These are phyloP conservation scores for Penicillium salamii DNA, from an alignment of 495 filamentous ascomycete species.

Conservation along the genomic window DNA sequence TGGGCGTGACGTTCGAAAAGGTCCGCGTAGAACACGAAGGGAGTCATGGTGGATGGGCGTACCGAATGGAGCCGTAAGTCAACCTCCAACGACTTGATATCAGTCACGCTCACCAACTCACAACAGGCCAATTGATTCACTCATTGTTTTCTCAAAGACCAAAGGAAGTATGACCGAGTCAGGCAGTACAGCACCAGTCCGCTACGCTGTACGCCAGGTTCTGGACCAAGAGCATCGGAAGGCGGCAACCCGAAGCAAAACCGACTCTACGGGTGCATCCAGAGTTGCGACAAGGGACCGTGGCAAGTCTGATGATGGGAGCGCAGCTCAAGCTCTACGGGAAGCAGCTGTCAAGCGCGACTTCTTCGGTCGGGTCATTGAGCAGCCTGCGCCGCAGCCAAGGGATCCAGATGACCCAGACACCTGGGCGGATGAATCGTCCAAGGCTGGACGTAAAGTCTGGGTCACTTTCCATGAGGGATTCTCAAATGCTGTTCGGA, in stretches of 20 bases:
- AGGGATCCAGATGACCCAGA: constrained; percentile 9
- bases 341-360: constrained; percentile 65
- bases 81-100: constrained; percentile 6
- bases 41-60: constrained; percentile 66
- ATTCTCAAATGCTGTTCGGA: constrained; percentile 93
- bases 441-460: constrained; percentile 56
- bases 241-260: constrained; percentile 58
- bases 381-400: constrained; percentile 37
- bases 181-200: constrained; percentile 59
- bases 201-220: constrained; percentile 88
- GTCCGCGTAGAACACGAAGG: constrained; percentile 70
- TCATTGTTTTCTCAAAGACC: constrained; percentile 47
- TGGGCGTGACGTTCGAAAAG: constrained; percentile 79
- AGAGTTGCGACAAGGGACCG: constrained; percentile 20
- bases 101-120: constrained; percentile 18
- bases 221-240: constrained; percentile 84
- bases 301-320: constrained; percentile 22
- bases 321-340: constrained; percentile 18
- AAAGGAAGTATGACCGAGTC: constrained; percentile 18
- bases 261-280: constrained; percentile 54
- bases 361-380: constrained; percentile 81
- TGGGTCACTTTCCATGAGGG: constrained; percentile 97
- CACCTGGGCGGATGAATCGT: constrained; percentile 30
- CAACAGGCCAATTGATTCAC: constrained; percentile 63
- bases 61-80: constrained; percentile 91